Base-by-base conservation (phyloP, 1,284 basidiomycete species). In the Sporisorium reilianum region DNA sequence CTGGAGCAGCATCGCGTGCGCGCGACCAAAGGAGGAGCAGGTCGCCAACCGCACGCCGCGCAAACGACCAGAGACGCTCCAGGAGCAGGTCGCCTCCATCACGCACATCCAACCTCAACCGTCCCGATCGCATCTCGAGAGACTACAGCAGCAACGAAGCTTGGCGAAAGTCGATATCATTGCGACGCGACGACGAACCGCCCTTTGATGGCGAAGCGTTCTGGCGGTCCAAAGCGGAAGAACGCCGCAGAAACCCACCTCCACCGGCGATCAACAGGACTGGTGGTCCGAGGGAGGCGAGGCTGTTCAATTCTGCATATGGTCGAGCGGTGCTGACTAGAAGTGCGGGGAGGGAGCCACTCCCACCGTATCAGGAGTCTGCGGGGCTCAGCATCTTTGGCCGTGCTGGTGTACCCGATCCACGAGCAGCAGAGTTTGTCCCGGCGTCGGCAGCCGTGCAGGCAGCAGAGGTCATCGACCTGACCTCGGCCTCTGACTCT, bases 371-470 rank as follows among this genome's bases (percentile, higher is more conserved):
- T 34, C n/a, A 22, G 23, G 45, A 62, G 34, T 38, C 65, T 2
- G 52, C 51, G 18, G 60, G 56, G 10, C 40, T 69, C n/a, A 79
- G 77, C 68, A 78, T 84, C 55, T 78, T 84, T 55, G 76, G 75
- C 6, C 68, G 83, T 14, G 74, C 75, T 1, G 69, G 76, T 5
- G 67, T 83, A 9, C 82, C 82, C 3, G 80, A 84, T 61, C 82
- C 82, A 3, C 62, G 75, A 16, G 81, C 82, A 28, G 23, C 75
- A 5, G 78, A 63, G 3, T 83, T 84, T 45, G 75, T 78, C 7
- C 82, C 82, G 10, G 52, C 49, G 11, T 42, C 48, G 18, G 28
- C 48, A 3, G 20, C 42, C 4, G n/a, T 34, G 10, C 30, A 22
- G 18, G 9, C 38, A 49, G 18, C 50, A 11, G 23, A 32, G 5